Conservation (phyloP, 768 basidiomycete genomes). For the Clathrus columnatus region DNA sequence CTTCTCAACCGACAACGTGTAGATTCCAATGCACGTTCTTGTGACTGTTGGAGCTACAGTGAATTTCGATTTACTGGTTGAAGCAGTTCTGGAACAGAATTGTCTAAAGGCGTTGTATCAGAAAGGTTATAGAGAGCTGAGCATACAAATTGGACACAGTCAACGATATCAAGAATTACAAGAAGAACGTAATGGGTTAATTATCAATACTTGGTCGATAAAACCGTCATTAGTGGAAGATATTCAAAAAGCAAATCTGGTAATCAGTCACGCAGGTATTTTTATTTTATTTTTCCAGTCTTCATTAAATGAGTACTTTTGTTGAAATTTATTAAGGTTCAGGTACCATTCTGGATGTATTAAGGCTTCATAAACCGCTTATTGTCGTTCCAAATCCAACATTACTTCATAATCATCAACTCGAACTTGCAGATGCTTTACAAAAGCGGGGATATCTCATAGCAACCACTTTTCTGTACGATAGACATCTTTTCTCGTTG, state of each 20-base stretch:
- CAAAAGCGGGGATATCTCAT: conserved; percentile 47
- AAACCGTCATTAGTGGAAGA: conserved; percentile 62
- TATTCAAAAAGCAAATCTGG: conserved; percentile 58
- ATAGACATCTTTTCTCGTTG: conserved; percentile 33
- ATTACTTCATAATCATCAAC: conserved; percentile 88
- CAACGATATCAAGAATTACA: conserved; percentile 10
- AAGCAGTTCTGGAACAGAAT: conserved; percentile 45
- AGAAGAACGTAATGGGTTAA: conserved; percentile 31
- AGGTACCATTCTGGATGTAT: conserved; percentile 86
- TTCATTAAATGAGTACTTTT: background rate
- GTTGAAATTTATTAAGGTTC: conserved; percentile 47
- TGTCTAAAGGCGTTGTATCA: conserved; percentile 45
- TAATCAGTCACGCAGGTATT: conserved; percentile 93
- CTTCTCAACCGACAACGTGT: background rate
- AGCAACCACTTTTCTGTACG: conserved; percentile 50
- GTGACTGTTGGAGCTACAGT: conserved; percentile 86
- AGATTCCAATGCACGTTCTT: conserved; percentile 40
- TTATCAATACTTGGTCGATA: conserved; percentile 64
- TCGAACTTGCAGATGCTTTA: conserved; percentile 72
- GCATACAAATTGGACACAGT: conserved; percentile 77
- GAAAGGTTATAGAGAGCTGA: conserved; percentile 50
- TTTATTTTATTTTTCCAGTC: conserved; percentile 9
- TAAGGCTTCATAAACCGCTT: conserved; percentile 65
- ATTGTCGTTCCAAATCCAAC: conserved; percentile 87
- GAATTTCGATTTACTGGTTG: conserved; percentile 63